Percentiles rank a stretch among this genome's conserved stretches.
phyloP scores from a whole-genome alignment of 345 rosid species.

The Arabis alpina region DNA sequence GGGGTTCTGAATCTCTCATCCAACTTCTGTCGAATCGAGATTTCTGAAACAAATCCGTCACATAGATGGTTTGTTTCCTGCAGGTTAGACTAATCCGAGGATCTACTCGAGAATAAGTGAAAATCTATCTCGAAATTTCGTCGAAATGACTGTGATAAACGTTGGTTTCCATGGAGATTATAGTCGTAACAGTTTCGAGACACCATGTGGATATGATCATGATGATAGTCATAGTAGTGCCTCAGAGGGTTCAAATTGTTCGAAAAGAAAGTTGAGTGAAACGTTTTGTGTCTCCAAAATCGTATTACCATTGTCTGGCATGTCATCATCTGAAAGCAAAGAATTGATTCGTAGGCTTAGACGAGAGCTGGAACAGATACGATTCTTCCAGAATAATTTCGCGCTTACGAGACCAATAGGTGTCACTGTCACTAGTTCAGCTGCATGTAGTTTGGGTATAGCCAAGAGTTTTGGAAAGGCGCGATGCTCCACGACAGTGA shows the following conservation, averaged over 20 bases:
- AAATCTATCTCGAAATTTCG: not conserved
- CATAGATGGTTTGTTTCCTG: not conserved
- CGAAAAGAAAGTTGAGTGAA: constrained; percentile 58
- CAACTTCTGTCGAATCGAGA: too few species aligned
- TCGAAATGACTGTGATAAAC: constrained; percentile 39
- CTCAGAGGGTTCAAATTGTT: constrained; percentile 64
- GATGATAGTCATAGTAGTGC: constrained; percentile 73
- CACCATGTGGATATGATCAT: constrained; percentile 44
- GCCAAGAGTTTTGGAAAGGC: constrained; percentile 41
- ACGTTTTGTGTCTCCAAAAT: constrained; percentile 53
- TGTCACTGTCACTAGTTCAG: constrained; percentile 37
- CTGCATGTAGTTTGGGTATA: constrained; percentile 54
- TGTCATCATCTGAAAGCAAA: constrained; percentile 67
- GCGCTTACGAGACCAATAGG: constrained; percentile 47
- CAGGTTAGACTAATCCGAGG: constrained; percentile 1
- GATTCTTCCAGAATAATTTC: constrained; percentile 53
- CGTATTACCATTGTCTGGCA: constrained; percentile 58
- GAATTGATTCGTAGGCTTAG: constrained; percentile 55
- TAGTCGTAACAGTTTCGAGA: constrained; percentile 13
- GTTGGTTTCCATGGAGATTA: constrained; percentile 29
- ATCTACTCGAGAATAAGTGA: not conserved
- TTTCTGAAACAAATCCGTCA: constrained; percentile 1
- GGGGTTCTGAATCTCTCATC: too few species aligned
- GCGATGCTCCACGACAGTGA: constrained; percentile 54
- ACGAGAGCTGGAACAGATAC: constrained; percentile 68